Conservation (phyloP, 352 stramenopile species). For the Pythium periplocum region DNA sequence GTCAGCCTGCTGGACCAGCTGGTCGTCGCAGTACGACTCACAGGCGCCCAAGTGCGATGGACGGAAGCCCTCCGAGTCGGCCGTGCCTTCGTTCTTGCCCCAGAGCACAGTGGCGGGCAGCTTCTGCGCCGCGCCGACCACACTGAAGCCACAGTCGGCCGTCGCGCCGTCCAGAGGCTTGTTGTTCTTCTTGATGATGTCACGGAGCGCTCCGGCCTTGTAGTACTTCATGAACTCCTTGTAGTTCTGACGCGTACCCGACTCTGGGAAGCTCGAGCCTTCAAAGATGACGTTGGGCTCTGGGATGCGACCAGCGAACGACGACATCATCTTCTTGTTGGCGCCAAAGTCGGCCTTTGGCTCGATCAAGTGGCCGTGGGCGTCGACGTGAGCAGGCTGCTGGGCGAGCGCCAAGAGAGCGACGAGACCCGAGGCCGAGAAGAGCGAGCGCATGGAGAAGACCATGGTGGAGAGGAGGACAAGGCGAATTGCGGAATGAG, state of each 20-base stretch:
- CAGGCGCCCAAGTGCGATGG: constrained; percentile 27
- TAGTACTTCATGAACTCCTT: constrained; percentile 26
- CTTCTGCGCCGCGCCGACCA: constrained; percentile 15
- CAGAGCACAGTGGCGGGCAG: constrained; percentile 19
- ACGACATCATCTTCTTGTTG: constrained; percentile 11
- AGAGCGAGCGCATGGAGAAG: background rate
- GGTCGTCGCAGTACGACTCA: constrained; percentile 30
- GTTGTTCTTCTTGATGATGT: constrained; percentile 22
- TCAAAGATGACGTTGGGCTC: constrained; percentile 28
- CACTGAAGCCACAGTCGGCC: constrained; percentile 21
- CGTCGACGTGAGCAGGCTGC: constrained; percentile 1
- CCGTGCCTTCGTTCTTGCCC: constrained; percentile 19
- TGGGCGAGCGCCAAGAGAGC: background rate
- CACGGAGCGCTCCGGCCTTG: constrained; percentile 11
- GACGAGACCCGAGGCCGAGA: background rate
- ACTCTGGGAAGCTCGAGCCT: constrained; percentile 19
- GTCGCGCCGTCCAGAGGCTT: constrained; percentile 15
- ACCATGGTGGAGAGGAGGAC: background rate
- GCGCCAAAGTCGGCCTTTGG: constrained; percentile 10
- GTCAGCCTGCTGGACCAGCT: constrained; percentile 16
- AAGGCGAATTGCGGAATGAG: constrained; percentile 1
- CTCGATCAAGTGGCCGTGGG: constrained; percentile 17
- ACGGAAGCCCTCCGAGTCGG: constrained; percentile 25
- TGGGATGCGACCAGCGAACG: constrained; percentile 19
- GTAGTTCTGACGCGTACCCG: constrained; percentile 20